These are phyloP conservation scores for Talaromyces sp. DNA, from an alignment of 2,329 filamentous ascomycete genomes.

Conservation along the genomic window DNA sequence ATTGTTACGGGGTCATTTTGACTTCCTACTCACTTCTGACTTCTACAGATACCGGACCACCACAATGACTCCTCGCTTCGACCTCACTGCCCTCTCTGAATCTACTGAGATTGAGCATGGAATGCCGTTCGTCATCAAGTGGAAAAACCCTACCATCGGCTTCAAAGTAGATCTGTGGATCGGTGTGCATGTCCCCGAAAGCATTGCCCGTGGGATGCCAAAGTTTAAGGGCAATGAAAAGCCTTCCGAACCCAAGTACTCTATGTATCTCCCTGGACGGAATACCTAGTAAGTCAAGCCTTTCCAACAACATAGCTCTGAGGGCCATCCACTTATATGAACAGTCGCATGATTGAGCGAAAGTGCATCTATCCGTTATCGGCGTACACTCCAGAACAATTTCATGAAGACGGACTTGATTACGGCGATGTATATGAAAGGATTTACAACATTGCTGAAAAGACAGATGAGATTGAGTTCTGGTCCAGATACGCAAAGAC, in stretches of 20 bases:
- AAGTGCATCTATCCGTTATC: conserved; percentile 10
- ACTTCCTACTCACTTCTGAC: not conserved
- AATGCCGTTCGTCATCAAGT: conserved; percentile 6
- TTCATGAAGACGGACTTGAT: not conserved
- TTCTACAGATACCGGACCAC: not conserved
- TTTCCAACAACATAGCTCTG: too few species aligned
- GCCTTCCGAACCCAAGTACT: conserved; percentile 1
- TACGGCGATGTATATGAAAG: not conserved
- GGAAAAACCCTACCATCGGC: not conserved
- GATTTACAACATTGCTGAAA: not conserved
- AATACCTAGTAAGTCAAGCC: conserved; percentile 4
- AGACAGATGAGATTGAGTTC: not conserved
- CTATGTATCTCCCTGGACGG: conserved; percentile 13
- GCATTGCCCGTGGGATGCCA: not conserved
- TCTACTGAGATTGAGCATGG: not conserved
- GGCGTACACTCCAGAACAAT: not conserved
- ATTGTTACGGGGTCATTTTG: too few species aligned
- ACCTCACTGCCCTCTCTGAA: not conserved
- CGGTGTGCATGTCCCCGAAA: not conserved
- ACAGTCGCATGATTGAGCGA: conserved; percentile 13
- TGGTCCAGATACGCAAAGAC: conserved; percentile 8
- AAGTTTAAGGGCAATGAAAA: not conserved
- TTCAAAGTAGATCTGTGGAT: conserved; percentile 1
- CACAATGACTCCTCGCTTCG: not conserved
- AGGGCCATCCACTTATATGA: not conserved